These are phyloP conservation scores for Cladophialophora carrionii DNA, from an alignment of 2,329 filamentous ascomycete species.

Conservation along the genomic window DNA sequence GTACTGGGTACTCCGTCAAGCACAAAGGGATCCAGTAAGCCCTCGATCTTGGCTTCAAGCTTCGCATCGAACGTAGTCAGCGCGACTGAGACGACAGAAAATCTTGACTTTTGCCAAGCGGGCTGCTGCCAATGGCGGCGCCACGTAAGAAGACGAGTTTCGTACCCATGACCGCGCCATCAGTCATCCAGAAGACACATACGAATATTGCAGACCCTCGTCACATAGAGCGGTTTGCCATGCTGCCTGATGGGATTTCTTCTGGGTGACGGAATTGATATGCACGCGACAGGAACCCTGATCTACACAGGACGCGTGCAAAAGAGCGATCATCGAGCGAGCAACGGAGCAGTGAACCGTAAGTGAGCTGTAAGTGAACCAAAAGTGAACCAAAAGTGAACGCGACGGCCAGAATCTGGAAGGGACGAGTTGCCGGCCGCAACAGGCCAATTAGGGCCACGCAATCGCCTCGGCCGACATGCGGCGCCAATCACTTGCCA, in stretches of 20 bases:
- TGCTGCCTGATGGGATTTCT: neutral
- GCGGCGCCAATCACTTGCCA: constrained; percentile 3
- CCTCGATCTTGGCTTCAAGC: neutral
- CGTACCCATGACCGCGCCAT: neutral
- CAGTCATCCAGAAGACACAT: neutral
- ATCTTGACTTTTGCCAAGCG: neutral
- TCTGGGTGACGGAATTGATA: neutral
- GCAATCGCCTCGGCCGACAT: neutral
- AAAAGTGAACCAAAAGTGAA: too few species aligned
- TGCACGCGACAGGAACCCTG: neutral
- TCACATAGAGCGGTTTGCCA: neutral
- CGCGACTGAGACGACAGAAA: neutral
- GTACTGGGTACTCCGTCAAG: too few species aligned
- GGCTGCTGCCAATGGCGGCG: constrained; percentile 1
- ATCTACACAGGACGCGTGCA: constrained; percentile 3
- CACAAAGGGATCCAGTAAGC: neutral
- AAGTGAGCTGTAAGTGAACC: too few species aligned
- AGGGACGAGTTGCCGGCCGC: neutral
- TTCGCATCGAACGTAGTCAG: neutral
- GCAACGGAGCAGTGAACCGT: neutral
- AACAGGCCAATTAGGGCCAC: neutral
- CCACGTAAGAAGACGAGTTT: neutral
- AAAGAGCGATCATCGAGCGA: neutral
- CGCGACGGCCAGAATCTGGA: neutral
- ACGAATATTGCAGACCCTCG: neutral